Evolutionary conservation across 2,329 filamentous ascomycete species (phyloP), one percentile per base, ranked within the genome.

Genomic region (Diplodia intermedia): DNA sequence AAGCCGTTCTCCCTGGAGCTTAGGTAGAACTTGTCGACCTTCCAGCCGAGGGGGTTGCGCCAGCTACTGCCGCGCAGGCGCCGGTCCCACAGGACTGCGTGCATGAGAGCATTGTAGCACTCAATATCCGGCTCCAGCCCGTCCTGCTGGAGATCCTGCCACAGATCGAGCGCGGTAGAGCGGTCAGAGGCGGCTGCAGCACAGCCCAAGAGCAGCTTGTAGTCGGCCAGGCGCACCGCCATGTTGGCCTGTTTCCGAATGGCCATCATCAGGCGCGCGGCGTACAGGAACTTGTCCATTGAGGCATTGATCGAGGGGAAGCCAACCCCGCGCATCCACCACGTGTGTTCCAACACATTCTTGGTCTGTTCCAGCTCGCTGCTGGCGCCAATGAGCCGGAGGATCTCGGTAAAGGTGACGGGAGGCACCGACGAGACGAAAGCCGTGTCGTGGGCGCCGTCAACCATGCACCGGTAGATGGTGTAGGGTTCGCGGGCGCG

Each of bases 311-410:
- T 26, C 43, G 83, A 74, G 12, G 79, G 38, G 5, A 68, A 40
- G 3, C 75, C 74, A 3, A 20, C 2, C 90, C 88, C 23, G 80
- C 20, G 88, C 77, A 26, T 77, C 73, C 4, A 85, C 79, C 71
- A 82, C 81, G 1, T 80, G 79, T 29, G 55, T 15, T 53, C 56
- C 20, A 67, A 23, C 18, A 33, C 36, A 3, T 61, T 20, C 15
- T 79, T 76, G 50, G 87, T 71, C 69, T 86, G 31, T 9, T n/a
- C 23, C 12, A 55, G 33, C 33, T 43, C 84, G 70, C 84, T 77
- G 29, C 77, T 73, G 0, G 90, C 89, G 68, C 91, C 88, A 9
- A 93, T 77, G 5, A 84, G 82, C 40, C 84, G 83, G 36, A 94
- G 76, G 11, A 91, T 84, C 70, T 90, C 88, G 1, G 88, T 86